phyloP scores from a whole-genome alignment of 495 filamentous ascomycete species.

The Aeminium ludgeri region DNA sequence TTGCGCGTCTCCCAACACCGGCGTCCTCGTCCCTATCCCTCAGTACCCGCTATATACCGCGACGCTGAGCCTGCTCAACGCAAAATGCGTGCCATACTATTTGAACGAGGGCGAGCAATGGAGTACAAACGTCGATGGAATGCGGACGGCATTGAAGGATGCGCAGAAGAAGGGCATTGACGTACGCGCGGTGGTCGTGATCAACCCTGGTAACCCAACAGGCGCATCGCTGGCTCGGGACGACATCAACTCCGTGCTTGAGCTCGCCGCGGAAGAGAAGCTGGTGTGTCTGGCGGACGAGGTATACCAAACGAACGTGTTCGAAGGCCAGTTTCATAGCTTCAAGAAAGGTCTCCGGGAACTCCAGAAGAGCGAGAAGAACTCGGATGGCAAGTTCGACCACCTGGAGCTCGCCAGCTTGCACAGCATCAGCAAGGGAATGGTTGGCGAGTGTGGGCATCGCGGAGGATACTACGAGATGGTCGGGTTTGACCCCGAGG shows the following conservation, averaged over 20 bases:
- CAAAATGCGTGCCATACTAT: constrained; percentile 78
- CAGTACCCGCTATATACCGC: constrained; percentile 98
- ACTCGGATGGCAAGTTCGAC: constrained; percentile 57
- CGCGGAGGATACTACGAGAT: constrained; percentile 96
- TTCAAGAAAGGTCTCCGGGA: constrained; percentile 84
- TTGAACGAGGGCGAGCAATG: constrained; percentile 72
- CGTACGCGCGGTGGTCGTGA: constrained; percentile 81
- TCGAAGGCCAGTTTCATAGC: constrained; percentile 76
- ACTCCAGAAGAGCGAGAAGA: constrained; percentile 44
- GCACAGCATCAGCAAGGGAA: constrained; percentile 61
- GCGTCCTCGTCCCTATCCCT: constrained; percentile 85
- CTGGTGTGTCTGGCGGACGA: constrained; percentile 89
- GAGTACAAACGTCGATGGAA: constrained; percentile 69
- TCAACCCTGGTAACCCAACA: constrained; percentile 97
- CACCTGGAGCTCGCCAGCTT: constrained; percentile 62
- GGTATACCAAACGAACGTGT: constrained; percentile 98
- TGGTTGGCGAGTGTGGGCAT: constrained; percentile 96
- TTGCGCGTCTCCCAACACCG: constrained; percentile 59
- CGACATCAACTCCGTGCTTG: constrained; percentile 65
- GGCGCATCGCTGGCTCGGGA: constrained; percentile 63
- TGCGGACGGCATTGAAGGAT: constrained; percentile 49
- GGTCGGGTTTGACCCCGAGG: constrained; percentile 60
- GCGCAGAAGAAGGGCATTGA: constrained; percentile 63
- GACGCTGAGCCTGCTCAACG: constrained; percentile 70
- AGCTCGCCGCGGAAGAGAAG: constrained; percentile 69